Conservation (phyloP, 2,329 filamentous ascomycete genomes). For the Pseudogymnoascus sp. region DNA sequence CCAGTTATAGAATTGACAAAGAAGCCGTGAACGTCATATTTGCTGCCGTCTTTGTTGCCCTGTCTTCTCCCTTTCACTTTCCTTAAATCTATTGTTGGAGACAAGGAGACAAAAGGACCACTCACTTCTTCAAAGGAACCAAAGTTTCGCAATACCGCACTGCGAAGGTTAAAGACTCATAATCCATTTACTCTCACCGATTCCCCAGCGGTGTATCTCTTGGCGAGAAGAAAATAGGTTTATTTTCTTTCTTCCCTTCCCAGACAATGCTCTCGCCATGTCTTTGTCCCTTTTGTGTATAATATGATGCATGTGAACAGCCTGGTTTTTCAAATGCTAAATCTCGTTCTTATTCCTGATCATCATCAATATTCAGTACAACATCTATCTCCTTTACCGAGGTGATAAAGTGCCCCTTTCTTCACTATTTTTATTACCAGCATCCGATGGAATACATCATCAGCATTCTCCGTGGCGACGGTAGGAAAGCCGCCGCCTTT, state of each 20-base stretch:
- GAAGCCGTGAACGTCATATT: not conserved
- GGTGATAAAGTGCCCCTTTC: not conserved
- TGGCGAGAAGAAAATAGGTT: not conserved
- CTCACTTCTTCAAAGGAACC: not conserved
- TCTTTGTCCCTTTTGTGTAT: not conserved
- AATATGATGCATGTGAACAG: not conserved
- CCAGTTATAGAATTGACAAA: not conserved
- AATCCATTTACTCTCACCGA: not conserved
- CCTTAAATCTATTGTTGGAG: not conserved
- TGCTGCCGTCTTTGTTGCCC: not conserved
- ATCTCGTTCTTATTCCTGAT: not conserved
- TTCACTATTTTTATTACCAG: not conserved
- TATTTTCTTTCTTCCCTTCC: not conserved
- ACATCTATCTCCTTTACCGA: not conserved
- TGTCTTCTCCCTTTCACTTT: not conserved
- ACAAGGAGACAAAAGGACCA: not conserved
- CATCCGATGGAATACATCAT: not conserved
- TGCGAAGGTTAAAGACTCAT: not conserved
- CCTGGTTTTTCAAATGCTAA: not conserved
- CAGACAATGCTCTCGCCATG: not conserved
- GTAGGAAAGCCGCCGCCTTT: not conserved
- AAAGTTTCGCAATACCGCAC: not conserved
- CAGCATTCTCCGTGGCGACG: not conserved
- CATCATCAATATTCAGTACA: not conserved
- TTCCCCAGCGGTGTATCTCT: not conserved